Percentiles rank a stretch among this genome's conserved stretches.
Evolutionary conservation across 768 basidiomycete genomes (phyloP).

Genomic region (Stropharia rugosoannulata): DNA sequence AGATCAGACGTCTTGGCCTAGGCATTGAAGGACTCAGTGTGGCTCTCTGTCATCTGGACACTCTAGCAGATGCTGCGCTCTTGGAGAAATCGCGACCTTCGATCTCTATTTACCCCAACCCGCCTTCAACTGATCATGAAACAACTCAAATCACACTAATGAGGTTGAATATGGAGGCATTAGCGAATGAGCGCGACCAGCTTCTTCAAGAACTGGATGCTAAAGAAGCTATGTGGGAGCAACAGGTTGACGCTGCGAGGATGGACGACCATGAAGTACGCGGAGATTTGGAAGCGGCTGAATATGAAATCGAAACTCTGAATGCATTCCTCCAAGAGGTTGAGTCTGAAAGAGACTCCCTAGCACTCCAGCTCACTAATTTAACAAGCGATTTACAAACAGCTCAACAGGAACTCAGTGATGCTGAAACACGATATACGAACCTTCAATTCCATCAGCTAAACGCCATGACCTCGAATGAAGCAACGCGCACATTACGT

Average conservation of each 20-base stretch:
- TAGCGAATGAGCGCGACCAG: constrained; percentile 36
- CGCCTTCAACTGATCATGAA: constrained; percentile 11
- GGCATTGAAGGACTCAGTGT: constrained; percentile 17
- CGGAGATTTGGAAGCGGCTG: constrained; percentile 37
- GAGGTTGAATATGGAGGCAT: constrained; percentile 33
- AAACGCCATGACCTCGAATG: constrained; percentile 55
- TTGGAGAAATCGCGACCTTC: not conserved
- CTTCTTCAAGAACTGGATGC: constrained; percentile 31
- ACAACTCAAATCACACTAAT: constrained; percentile 24
- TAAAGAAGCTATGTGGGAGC: constrained; percentile 29
- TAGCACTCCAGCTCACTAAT: constrained; percentile 63
- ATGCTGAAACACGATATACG: constrained; percentile 61
- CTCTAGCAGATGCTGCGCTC: not conserved
- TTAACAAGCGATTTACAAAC: constrained; percentile 55
- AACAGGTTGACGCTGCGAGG: constrained; percentile 30
- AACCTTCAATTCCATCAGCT: constrained; percentile 67
- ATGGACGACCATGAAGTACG: constrained; percentile 34
- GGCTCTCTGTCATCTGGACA: constrained; percentile 9
- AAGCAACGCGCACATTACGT: constrained; percentile 54
- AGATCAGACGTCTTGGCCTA: constrained; percentile 31
- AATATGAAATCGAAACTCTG: constrained; percentile 43
- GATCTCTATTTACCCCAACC: not conserved
- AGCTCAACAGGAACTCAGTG: constrained; percentile 52
- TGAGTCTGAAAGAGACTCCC: constrained; percentile 66
- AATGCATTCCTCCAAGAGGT: constrained; percentile 49